Conservation (phyloP, 2,329 filamentous ascomycete species). For the Exophiala calicioides region DNA sequence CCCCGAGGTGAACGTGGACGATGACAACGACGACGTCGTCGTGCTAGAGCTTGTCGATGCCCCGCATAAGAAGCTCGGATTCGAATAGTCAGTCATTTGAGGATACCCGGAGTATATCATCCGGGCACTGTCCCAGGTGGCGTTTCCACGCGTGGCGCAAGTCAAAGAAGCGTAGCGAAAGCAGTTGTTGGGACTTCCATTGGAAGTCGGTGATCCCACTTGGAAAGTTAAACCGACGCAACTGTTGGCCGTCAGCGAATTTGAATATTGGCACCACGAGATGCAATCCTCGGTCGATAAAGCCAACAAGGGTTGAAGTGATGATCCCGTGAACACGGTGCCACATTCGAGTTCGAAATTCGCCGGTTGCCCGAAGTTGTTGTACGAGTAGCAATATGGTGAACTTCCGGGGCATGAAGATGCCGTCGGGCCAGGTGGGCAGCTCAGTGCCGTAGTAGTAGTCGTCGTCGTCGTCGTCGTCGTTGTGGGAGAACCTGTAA, state of each 20-base stretch:
- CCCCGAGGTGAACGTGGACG: no score
- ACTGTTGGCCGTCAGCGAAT: conserved; percentile 10
- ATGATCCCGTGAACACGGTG: conserved; percentile 14
- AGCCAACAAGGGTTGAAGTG: conserved; percentile 10
- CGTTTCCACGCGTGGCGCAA: conserved; percentile 16
- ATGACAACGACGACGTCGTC: no score
- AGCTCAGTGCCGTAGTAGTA: conserved; percentile 6
- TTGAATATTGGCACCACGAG: conserved; percentile 21
- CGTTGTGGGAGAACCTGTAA: neutral
- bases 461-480: conserved; percentile 7
- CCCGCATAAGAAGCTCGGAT: conserved; percentile 15
- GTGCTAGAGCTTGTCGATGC: neutral
- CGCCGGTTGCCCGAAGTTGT: conserved; percentile 12
- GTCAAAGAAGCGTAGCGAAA: conserved; percentile 13
- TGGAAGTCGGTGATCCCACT: neutral
- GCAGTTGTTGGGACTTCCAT: conserved; percentile 24
- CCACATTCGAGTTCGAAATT: conserved; percentile 25
- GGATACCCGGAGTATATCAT: conserved; percentile 22
- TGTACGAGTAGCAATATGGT: conserved; percentile 21
- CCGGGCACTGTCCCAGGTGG: conserved; percentile 17
- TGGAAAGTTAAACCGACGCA: conserved; percentile 23
- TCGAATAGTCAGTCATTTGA: conserved; percentile 19
- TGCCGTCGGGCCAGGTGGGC: conserved; percentile 13
- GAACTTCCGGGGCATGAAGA: conserved; percentile 15
- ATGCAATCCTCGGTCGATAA: conserved; percentile 22